Conservation (phyloP, 768 basidiomycete species). For the Podaxis carcinomalis region DNA sequence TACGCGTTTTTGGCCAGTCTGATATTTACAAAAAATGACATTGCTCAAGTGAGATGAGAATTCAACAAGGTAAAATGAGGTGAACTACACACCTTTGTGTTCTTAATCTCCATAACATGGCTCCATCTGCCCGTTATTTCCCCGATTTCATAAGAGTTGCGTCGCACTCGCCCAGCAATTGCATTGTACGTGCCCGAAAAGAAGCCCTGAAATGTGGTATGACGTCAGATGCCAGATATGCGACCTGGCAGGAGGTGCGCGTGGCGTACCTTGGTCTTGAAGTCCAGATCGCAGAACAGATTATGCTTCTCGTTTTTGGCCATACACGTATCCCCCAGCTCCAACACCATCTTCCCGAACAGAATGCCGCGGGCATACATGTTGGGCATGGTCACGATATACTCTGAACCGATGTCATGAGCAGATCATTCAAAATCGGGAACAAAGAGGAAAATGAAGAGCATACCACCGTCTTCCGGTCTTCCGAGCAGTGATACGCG, state of each 20-base stretch:
- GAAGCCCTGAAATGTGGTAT: conserved; percentile 61
- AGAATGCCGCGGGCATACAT: conserved; percentile 90
- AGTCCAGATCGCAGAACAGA: conserved; percentile 80
- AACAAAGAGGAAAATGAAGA: not conserved
- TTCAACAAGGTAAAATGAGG: not conserved
- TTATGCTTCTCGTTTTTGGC: conserved; percentile 81
- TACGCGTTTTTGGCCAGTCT: conserved; percentile 68
- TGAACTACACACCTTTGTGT: conserved; percentile 46
- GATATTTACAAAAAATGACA: not conserved
- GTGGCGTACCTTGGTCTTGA: conserved; percentile 86
- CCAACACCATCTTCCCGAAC: conserved; percentile 93
- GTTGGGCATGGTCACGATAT: conserved; percentile 94
- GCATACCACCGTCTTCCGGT: conserved; percentile 83
- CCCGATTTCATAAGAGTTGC: conserved; percentile 61
- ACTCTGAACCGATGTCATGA: conserved; percentile 43
- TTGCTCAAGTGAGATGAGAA: not conserved
- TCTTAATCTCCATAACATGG: conserved; percentile 82
- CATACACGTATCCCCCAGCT: conserved; percentile 85
- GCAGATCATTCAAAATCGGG: not conserved
- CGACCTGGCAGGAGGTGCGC: not conserved
- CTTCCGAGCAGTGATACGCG: conserved; percentile 77
- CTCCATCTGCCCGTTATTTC: conserved; percentile 92
- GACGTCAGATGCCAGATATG: conserved; percentile 5
- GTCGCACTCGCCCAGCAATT: conserved; percentile 75
- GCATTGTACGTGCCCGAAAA: conserved; percentile 97